Conservation (phyloP, 257 asterid species). For the Scutellaria baicalensis region DNA sequence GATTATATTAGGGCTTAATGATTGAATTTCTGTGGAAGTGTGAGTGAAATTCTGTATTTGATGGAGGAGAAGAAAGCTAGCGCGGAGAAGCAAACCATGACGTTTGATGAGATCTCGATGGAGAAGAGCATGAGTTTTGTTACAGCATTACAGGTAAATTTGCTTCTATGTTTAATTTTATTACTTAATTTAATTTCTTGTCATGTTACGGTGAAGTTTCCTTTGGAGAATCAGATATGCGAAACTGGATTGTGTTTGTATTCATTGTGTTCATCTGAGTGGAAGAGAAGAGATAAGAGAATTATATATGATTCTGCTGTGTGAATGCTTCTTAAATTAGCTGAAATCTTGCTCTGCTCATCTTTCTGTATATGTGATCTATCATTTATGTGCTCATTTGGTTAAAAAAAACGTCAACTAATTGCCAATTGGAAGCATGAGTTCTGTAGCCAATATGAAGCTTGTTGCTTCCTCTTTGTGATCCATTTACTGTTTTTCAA, state of each 20-base stretch:
- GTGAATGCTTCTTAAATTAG: too few relatives aligned
- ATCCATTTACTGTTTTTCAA: neutral
- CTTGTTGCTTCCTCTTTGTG: neutral
- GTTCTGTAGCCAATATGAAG: neutral
- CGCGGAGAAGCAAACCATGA: constrained; percentile 37
- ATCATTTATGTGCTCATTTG: neutral
- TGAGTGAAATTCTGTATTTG: constrained; percentile 4
- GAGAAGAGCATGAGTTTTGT: constrained; percentile 82
- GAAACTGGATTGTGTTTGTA: too few relatives aligned
- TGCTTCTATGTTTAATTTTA: neutral
- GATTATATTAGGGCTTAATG: neutral
- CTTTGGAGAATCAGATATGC: neutral
- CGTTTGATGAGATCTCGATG: constrained; percentile 65
- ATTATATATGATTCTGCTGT: too few relatives aligned
- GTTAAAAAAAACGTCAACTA: neutral
- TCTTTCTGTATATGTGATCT: too few relatives aligned
- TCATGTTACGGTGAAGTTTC: neutral
- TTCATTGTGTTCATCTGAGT: too few relatives aligned
- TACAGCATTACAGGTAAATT: constrained; percentile 70
- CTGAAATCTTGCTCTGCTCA: too few relatives aligned
- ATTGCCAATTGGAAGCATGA: neutral
- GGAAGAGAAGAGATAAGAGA: too few relatives aligned
- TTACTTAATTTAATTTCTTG: too few relatives aligned
- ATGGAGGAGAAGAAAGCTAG: constrained; percentile 39
- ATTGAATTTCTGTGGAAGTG: constrained; percentile 1